A percentile compares a stretch with the other conserved stretches of the same genome.
Evolutionary conservation across 2,329 filamentous ascomycete species (phyloP).

Genomic region (Erysiphe pulchra): DNA sequence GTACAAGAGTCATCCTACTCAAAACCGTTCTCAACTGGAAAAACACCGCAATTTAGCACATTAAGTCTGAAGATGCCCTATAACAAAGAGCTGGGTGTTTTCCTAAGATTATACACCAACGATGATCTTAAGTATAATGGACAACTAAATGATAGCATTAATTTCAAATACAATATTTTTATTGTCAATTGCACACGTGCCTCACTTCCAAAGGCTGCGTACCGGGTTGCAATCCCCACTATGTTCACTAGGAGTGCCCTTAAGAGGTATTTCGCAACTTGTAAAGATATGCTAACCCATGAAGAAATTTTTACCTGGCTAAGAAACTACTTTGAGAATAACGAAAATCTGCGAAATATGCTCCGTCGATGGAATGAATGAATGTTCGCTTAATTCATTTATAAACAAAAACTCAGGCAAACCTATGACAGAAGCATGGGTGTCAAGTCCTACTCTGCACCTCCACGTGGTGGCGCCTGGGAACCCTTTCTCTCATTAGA

Average conservation of each 20-base stretch:
- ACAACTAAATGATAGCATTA: not conserved
- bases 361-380: not conserved
- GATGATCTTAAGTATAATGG: not conserved
- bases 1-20: not conserved
- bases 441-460: no score
- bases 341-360: not conserved
- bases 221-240: not conserved
- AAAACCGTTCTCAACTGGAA: not conserved
- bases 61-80: not conserved
- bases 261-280: not conserved
- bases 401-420: no score
- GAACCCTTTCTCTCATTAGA: no score
- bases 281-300: not conserved
- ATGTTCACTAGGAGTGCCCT: not conserved
- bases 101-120: not conserved
- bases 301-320: not conserved
- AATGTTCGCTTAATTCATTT: not conserved
- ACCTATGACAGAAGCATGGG: no score
- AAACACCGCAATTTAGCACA: not conserved
- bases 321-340: not conserved
- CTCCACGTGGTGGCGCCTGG: no score
- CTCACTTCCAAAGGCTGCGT: not conserved
- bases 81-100: not conserved
- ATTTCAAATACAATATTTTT: not conserved
- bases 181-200: not conserved